Percentiles rank a stretch among this genome's conserved stretches.
Evolutionary conservation across 371 early-diverging fungal species (phyloP).

Genomic region (Mortierella sp.): DNA sequence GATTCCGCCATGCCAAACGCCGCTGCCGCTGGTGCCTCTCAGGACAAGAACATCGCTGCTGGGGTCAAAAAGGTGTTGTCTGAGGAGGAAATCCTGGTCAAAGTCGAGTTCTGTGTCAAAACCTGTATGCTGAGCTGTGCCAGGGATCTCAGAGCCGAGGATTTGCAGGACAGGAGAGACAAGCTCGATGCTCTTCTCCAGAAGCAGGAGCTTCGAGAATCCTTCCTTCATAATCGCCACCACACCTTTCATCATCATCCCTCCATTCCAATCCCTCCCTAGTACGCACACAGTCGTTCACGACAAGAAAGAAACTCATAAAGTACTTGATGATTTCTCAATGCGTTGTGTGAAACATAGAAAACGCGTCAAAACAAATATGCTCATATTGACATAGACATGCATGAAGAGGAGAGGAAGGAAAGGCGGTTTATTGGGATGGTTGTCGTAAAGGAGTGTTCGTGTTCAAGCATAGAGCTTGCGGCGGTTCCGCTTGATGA

Average conservation of each 20-base stretch:
- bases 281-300: too few species aligned
- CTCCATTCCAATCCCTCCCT: neutral
- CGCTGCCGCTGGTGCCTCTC: neutral
- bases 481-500: slow-evolving; percentile 57
- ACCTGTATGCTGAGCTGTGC: neutral
- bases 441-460: neutral
- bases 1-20: neutral
- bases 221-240: neutral
- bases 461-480: slow-evolving; percentile 39
- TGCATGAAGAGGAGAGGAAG: neutral
- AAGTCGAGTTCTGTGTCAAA: neutral
- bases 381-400: too few species aligned
- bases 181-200: neutral
- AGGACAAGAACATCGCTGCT: too few species aligned
- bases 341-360: too few species aligned
- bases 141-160: neutral
- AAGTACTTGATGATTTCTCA: too few species aligned
- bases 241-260: neutral
- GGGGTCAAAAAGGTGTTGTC: neutral
- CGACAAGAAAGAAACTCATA: too few species aligned
- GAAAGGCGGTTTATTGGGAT: neutral
- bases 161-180: neutral
- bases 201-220: neutral
- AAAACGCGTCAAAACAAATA: too few species aligned
- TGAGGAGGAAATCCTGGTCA: neutral